Conservation (phyloP, 176 grass and related monocot genomes). For the Paspalum notatum region DNA sequence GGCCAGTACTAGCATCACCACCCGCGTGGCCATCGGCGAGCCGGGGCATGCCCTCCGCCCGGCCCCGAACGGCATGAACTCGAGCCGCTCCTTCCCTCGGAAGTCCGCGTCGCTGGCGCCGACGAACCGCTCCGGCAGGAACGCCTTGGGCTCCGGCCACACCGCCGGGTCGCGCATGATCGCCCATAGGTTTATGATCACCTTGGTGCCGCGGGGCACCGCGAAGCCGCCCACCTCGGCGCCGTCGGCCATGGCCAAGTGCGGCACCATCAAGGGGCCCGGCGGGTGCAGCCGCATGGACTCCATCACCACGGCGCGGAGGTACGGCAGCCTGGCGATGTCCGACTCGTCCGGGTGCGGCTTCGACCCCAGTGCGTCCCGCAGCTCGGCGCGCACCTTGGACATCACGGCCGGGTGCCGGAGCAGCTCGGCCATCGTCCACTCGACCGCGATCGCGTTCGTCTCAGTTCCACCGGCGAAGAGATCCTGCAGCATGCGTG, state of each 20-base stretch:
- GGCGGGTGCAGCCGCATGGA: constrained; percentile 63
- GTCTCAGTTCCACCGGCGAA: constrained; percentile 56
- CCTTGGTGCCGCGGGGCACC: constrained; percentile 46
- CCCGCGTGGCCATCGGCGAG: constrained; percentile 46
- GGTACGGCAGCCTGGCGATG: constrained; percentile 49
- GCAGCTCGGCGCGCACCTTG: constrained; percentile 61
- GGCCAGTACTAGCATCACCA: constrained; percentile 51
- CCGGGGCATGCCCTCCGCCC: constrained; percentile 67
- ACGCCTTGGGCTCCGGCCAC: constrained; percentile 50
- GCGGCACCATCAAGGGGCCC: constrained; percentile 62
- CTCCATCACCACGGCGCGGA: constrained; percentile 67
- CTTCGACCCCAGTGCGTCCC: constrained; percentile 40
- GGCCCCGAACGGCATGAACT: constrained; percentile 71
- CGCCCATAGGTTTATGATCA: constrained; percentile 52
- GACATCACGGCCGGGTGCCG: constrained; percentile 53
- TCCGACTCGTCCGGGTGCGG: constrained; percentile 36
- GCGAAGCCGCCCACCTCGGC: constrained; percentile 46
- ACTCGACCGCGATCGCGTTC: constrained; percentile 61
- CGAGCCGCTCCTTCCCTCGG: constrained; percentile 28
- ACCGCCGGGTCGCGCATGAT: constrained; percentile 57
- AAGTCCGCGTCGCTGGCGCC: constrained; percentile 38
- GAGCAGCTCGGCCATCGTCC: constrained; percentile 74
- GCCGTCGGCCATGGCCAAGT: constrained; percentile 49
- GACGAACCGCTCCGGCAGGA: constrained; percentile 58
- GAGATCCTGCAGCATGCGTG: constrained; percentile 33